These are phyloP conservation scores for Kodamaea anthophila DNA, from an alignment of 1,139 yeast genomes.

Conservation along the genomic window DNA sequence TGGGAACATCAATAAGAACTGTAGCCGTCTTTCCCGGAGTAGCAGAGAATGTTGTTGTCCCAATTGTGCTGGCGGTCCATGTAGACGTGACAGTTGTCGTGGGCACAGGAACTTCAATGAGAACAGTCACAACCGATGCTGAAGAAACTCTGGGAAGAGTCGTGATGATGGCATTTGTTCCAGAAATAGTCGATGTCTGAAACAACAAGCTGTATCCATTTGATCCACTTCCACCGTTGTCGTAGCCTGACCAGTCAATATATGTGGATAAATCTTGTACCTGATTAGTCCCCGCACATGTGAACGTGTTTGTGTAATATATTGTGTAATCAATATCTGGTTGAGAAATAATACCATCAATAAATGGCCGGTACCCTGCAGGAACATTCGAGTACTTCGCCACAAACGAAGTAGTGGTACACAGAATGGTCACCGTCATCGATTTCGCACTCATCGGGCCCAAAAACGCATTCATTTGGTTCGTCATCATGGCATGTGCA, in stretches of 20 bases:
- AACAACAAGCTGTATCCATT: constrained; percentile 17
- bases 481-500: constrained; percentile 16
- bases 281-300: constrained; percentile 9
- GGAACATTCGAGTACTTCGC: constrained; percentile 20
- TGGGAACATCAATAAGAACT: constrained; percentile 12
- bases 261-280: not conserved
- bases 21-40: constrained; percentile 10
- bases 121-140: constrained; percentile 1
- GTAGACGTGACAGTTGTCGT: constrained; percentile 11
- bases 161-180: constrained; percentile 4
- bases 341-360: constrained; percentile 13
- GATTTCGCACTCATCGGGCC: constrained; percentile 11
- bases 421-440: constrained; percentile 8
- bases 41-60: constrained; percentile 8
- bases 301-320: constrained; percentile 13
- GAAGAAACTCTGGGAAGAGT: constrained; percentile 2
- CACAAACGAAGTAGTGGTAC: constrained; percentile 11
- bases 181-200: constrained; percentile 18
- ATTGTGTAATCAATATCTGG: not conserved
- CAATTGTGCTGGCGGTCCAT: constrained; percentile 7
- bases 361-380: constrained; percentile 26
- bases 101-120: constrained; percentile 13
- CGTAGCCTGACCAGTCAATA: constrained; percentile 9
- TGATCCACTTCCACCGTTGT: constrained; percentile 12
- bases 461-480: constrained; percentile 18